Conservation (phyloP, 1,284 basidiomycete genomes). For the Stygiomarasmius scandens region DNA sequence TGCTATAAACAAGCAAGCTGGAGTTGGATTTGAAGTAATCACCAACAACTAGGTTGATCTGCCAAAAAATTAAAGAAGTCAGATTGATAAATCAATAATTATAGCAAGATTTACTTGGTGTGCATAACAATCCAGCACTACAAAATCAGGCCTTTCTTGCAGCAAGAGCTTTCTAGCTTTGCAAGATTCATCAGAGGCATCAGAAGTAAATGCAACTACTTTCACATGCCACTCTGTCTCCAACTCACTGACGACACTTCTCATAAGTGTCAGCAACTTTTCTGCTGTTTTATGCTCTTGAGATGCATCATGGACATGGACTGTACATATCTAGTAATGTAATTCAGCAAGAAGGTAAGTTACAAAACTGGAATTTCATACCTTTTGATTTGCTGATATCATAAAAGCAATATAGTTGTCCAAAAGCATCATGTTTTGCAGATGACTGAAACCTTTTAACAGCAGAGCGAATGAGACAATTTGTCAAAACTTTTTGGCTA, state of each 20-base stretch:
- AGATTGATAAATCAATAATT: neutral
- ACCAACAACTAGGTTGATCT: conserved; percentile 37
- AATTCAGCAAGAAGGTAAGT: conserved; percentile 7
- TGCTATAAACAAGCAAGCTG: conserved; percentile 21
- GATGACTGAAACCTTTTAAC: conserved; percentile 13
- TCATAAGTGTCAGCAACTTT: conserved; percentile 27
- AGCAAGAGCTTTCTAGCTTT: conserved; percentile 29
- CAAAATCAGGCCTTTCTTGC: conserved; percentile 25
- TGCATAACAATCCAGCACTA: conserved; percentile 38
- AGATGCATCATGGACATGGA: conserved; percentile 30
- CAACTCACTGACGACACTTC: conserved; percentile 23
- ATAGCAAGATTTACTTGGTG: conserved; percentile 36
- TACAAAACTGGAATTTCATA: conserved; percentile 25
- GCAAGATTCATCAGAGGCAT: conserved; percentile 40
- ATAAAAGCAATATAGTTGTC: too few species aligned
- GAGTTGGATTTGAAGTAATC: conserved; percentile 36
- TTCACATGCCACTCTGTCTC: conserved; percentile 25
- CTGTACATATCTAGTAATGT: conserved; percentile 8
- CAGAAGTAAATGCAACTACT: conserved; percentile 33
- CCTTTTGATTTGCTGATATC: conserved; percentile 16
- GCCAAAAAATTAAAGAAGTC: neutral
- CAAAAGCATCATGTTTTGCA: too few species aligned
- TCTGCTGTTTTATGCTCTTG: conserved; percentile 32
- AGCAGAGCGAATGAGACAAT: neutral
- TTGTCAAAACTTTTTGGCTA: too few species aligned